Base-by-base conservation (phyloP, 257 asterid genomes). In the Pogostemon cablin region DNA sequence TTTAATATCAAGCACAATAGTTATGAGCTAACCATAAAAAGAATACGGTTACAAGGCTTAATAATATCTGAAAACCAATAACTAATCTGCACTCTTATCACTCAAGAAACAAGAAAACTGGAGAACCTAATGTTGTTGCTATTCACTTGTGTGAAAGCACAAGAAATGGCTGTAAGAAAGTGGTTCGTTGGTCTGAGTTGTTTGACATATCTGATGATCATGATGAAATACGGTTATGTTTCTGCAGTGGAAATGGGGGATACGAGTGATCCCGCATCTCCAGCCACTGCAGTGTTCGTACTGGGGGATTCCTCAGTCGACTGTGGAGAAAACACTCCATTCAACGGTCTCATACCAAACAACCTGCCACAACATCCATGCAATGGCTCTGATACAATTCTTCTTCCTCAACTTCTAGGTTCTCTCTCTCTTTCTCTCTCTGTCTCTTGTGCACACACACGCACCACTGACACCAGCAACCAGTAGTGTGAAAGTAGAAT, bases 291-390 rank as follows among this genome's bases (percentile, higher is more conserved):
- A 2, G 85, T 87, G 89, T 87, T 62, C 38, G 75, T 87, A n/a
- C 37, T 87, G 60, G 95, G 95, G 64, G 95, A 87, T 67, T 87
- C 95, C 1, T 83, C 95, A 3, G 91, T 87, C 15, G 95, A 87
- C 68, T 85, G 95, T 49, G 95, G 91, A 3, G 85, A 77, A 56
- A 86, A 87, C 77, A 83, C 82, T 75, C 95, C 87, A 0, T 78
- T 81, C 69, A 77, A 87, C 72, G 66, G 70, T 3, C 53, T 85
- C 43, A 46, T 69, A 0, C 87, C 69, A 62, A 75, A 71, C 35
- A 85, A 77, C 62, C 57, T 80, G 4, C 85, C 91, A 1, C 62
- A 73, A n/a, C 77, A 81, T 57, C 95, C 95, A 0, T 85, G 95
- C 80, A 87, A 85, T 71, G 91, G 84, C 80, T 83, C 95, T 67